Percentiles rank a stretch among this genome's conserved stretches.
Conservation (phyloP, 805 yeast species). For the Saccharomyces jurei region DNA sequence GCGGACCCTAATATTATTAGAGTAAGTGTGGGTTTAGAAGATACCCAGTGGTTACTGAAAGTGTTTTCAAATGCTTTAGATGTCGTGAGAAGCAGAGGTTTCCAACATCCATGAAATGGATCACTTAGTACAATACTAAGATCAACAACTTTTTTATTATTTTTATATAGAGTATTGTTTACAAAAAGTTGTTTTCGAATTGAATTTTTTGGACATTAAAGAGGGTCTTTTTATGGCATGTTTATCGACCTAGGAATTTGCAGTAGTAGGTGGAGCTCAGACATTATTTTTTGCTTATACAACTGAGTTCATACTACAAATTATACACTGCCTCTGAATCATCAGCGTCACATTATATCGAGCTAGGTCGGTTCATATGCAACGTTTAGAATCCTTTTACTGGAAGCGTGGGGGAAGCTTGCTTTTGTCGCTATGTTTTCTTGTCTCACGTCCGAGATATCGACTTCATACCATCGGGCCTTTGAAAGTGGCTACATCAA, state of each 20-base stretch:
- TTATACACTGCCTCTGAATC: too few species aligned
- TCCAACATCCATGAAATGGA: neutral
- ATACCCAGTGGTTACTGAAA: slow-evolving; percentile 43
- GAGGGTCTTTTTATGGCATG: neutral
- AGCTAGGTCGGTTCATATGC: neutral
- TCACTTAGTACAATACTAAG: neutral
- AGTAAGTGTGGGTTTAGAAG: slow-evolving; percentile 76
- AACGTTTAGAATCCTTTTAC: neutral
- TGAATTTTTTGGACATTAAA: neutral
- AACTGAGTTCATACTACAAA: too few species aligned
- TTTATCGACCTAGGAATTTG: neutral
- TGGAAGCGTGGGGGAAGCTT: neutral
- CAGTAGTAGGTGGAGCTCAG: too few species aligned
- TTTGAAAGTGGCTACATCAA: too few species aligned
- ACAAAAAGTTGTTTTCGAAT: neutral
- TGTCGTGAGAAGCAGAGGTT: slow-evolving; percentile 20
- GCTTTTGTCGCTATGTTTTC: neutral
- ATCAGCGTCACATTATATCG: neutral
- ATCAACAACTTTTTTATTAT: neutral
- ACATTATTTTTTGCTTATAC: too few species aligned
- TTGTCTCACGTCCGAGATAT: too few species aligned
- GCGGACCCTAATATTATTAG: slow-evolving; percentile 68
- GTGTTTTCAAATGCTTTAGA: slow-evolving; percentile 44
- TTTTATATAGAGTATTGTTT: neutral
- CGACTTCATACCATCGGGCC: neutral